Conservation (phyloP, 768 basidiomycete genomes). For the Rhodotorula graminis region DNA sequence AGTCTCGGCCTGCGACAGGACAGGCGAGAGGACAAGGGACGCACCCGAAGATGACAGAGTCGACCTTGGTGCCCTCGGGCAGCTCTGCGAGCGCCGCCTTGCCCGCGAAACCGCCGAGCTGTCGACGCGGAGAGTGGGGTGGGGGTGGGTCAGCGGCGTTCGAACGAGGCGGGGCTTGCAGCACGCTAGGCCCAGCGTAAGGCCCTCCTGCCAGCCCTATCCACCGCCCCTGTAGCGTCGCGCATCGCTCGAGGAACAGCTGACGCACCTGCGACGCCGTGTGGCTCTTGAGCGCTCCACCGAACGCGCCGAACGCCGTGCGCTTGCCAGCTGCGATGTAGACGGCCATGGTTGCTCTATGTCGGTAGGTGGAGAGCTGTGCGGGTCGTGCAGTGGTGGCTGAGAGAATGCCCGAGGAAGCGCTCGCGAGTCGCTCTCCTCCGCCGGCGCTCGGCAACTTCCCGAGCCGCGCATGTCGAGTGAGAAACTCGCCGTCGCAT, state of each 20-base stretch:
- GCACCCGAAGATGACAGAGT: slow-evolving; percentile 50
- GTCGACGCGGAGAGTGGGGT: not conserved
- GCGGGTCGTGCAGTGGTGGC: not conserved
- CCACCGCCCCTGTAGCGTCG: no score
- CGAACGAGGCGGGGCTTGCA: no score
- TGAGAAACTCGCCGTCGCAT: no score
- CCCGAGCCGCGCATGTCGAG: no score
- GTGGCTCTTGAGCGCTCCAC: slow-evolving; percentile 43
- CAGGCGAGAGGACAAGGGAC: no score
- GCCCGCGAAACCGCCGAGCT: slow-evolving; percentile 48
- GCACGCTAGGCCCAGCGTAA: no score
- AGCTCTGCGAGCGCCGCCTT: slow-evolving; percentile 49
- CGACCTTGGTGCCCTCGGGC: slow-evolving; percentile 47
- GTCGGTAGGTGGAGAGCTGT: not conserved
- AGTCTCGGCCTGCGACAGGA: no score
- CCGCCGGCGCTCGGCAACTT: not conserved
- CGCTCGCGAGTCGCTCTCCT: no score
- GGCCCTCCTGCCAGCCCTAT: no score
- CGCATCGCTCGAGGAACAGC: no score
- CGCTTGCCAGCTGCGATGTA: slow-evolving; percentile 44
- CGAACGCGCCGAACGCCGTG: slow-evolving; percentile 50
- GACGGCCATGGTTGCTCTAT: slow-evolving; percentile 8
- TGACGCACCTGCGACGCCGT: slow-evolving; percentile 27
- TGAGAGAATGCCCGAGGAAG: no score
- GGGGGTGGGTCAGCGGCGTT: not conserved